Conservation (phyloP, 2,329 filamentous ascomycete species). For the Fonsecaea erecta region DNA sequence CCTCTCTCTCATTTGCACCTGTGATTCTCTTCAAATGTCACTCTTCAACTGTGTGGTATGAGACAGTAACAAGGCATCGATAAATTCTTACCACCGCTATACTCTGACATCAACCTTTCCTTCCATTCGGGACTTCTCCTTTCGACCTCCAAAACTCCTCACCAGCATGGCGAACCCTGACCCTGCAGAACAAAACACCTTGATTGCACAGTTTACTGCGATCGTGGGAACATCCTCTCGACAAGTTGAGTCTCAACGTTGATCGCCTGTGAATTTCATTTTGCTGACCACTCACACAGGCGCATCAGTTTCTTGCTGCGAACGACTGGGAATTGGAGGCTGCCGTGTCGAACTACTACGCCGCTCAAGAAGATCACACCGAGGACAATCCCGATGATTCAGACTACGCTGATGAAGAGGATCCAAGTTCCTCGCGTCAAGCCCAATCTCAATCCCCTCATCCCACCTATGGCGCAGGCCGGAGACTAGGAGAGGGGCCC, state of each 20-base stretch:
- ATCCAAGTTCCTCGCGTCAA: constrained; percentile 28
- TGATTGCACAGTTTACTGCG: constrained; percentile 59
- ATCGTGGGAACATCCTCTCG: constrained; percentile 59
- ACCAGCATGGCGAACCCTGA: constrained; percentile 32
- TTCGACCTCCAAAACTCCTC: background rate
- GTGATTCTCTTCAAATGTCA: background rate
- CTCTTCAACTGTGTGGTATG: background rate
- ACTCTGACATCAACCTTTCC: constrained; percentile 3
- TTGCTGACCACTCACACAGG: constrained; percentile 53
- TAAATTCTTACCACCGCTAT: background rate
- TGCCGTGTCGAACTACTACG: constrained; percentile 67
- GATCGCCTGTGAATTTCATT: background rate
- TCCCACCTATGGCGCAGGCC: constrained; percentile 38
- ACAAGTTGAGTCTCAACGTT: constrained; percentile 48
- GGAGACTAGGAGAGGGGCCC: constrained; percentile 43
- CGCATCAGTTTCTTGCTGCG: constrained; percentile 67
- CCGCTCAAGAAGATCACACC: constrained; percentile 48
- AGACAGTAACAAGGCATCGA: background rate
- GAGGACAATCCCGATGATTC: constrained; percentile 35
- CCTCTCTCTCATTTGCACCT: constrained; percentile 4
- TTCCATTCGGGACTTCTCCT: constrained; percentile 21
- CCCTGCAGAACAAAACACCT: constrained; percentile 44
- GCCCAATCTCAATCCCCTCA: constrained; percentile 20
- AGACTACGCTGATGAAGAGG: constrained; percentile 40
- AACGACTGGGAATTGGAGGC: constrained; percentile 69